phyloP scores from a whole-genome alignment of 495 filamentous ascomycete genomes.

The Venustampulla echinocandica region DNA sequence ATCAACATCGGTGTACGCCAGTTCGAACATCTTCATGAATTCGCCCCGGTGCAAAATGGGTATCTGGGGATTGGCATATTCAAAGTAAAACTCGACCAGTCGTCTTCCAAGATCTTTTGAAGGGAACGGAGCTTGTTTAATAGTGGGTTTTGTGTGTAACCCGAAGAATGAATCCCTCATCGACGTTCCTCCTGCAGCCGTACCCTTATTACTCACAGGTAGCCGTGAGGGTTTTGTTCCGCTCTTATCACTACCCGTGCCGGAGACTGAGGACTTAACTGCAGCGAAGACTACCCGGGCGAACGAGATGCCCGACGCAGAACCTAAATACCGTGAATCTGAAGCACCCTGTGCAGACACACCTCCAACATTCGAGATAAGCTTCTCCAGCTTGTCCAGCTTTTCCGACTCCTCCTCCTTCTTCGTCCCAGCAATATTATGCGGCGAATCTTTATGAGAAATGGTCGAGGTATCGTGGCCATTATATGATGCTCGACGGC shows the following conservation, averaged over 20 bases:
- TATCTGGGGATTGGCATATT: constrained; percentile 92
- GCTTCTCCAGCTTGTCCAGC: constrained; percentile 58
- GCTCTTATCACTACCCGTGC: constrained; percentile 42
- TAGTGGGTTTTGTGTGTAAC: constrained; percentile 78
- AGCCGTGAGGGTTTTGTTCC: constrained; percentile 16
- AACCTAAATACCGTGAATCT: constrained; percentile 72
- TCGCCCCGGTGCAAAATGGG: constrained; percentile 82
- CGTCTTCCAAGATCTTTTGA: constrained; percentile 59
- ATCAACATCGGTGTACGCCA: constrained; percentile 57
- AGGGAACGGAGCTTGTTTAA: constrained; percentile 79
- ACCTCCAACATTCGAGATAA: constrained; percentile 70
- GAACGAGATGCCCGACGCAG: constrained; percentile 88
- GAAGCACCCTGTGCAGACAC: constrained; percentile 68
- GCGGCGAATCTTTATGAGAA: constrained; percentile 15
- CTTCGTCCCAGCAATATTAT: constrained; percentile 33
- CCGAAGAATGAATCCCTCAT: constrained; percentile 97
- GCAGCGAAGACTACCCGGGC: constrained; percentile 91
- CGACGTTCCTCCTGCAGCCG: constrained; percentile 48
- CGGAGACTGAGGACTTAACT: constrained; percentile 75
- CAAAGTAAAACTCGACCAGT: constrained; percentile 80
- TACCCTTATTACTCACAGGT: constrained; percentile 18
- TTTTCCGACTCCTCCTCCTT: constrained; percentile 52
- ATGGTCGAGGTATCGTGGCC: constrained; percentile 13
- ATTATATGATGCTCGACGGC: constrained; percentile 18
- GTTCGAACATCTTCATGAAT: constrained; percentile 76